Evolutionary conservation across 1,139 yeast genomes (phyloP).

Genomic region (Sugiyamaella castrensis): DNA sequence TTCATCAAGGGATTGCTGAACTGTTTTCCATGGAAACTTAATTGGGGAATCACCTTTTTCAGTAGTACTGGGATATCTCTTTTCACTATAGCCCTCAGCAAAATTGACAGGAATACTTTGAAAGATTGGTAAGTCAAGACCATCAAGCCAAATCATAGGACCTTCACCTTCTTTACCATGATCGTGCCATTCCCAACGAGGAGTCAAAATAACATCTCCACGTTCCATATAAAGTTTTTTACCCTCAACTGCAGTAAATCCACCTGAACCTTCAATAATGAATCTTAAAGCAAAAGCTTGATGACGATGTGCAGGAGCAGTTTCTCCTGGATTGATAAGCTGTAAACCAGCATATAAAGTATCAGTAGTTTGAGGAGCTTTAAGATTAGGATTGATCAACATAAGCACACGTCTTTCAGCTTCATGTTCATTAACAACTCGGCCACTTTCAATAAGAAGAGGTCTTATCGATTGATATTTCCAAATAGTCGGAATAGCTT

Average conservation of each 20-base stretch:
- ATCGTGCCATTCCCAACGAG: conserved; percentile 34
- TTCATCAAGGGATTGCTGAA: conserved; percentile 23
- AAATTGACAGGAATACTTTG: conserved; percentile 32
- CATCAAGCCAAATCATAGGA: conserved; percentile 34
- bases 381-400: conserved; percentile 29
- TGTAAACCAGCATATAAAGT: conserved; percentile 33
- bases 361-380: conserved; percentile 33
- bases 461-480: conserved; percentile 27
- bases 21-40: conserved; percentile 27
- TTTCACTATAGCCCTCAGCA: conserved; percentile 28
- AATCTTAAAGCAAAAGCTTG: conserved; percentile 31
- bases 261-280: conserved; percentile 31
- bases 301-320: conserved; percentile 33
- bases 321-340: conserved; percentile 31
- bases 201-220: conserved; percentile 33
- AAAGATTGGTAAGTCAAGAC: conserved; percentile 32
- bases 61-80: conserved; percentile 24
- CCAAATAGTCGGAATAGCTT: conserved; percentile 29
- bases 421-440: conserved; percentile 27
- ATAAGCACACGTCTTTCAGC: conserved; percentile 32
- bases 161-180: conserved; percentile 33
- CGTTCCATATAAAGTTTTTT: conserved; percentile 27
- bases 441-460: conserved; percentile 27
- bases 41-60: conserved; percentile 21
- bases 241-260: conserved; percentile 32